Percentiles rank a stretch among this genome's conserved stretches.
Conservation (phyloP, 2,329 filamentous ascomycete genomes). For the Aspergillus sp. region DNA sequence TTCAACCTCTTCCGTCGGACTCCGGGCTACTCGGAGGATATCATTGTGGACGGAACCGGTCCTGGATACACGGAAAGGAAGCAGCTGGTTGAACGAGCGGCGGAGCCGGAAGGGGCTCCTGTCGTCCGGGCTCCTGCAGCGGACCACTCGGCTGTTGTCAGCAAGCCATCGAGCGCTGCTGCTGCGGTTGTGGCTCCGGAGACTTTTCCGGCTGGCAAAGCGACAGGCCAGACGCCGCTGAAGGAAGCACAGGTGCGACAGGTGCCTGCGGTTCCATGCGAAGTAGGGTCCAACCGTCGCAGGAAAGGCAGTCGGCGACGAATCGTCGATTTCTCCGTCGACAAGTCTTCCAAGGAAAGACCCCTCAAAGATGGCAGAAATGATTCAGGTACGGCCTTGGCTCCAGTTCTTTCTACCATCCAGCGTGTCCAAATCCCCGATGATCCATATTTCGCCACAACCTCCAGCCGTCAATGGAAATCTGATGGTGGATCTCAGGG, state of each 20-base stretch:
- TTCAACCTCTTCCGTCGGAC: conserved; percentile 93
- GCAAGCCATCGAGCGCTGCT: conserved; percentile 39
- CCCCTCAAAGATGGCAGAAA: conserved; percentile 21
- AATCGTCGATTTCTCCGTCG: conserved; percentile 50
- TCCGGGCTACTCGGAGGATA: conserved; percentile 82
- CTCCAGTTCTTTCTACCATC: conserved; percentile 19
- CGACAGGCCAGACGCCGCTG: conserved; percentile 2
- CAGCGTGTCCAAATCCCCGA: conserved; percentile 23
- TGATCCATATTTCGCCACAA: conserved; percentile 16
- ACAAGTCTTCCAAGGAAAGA: conserved; percentile 22
- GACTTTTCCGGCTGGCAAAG: no score
- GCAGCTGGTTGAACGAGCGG: conserved; percentile 70
- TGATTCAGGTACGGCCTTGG: conserved; percentile 20
- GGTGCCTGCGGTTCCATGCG: conserved; percentile 17
- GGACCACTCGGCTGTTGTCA: conserved; percentile 57
- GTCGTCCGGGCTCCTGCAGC: conserved; percentile 63
- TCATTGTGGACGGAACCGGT: conserved; percentile 75
- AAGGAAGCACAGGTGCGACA: conserved; percentile 10
- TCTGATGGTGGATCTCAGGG: conserved; percentile 24
- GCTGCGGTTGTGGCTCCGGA: not conserved
- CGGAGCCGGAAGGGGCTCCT: conserved; percentile 66
- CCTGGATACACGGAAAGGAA: conserved; percentile 81
- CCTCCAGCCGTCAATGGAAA: conserved; percentile 23
- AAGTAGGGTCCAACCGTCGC: conserved; percentile 29
- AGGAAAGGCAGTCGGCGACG: conserved; percentile 48